A percentile compares a stretch with the other conserved stretches of the same genome.
Conservation (phyloP, 768 basidiomycete species). For the Tricholoma sp. region DNA sequence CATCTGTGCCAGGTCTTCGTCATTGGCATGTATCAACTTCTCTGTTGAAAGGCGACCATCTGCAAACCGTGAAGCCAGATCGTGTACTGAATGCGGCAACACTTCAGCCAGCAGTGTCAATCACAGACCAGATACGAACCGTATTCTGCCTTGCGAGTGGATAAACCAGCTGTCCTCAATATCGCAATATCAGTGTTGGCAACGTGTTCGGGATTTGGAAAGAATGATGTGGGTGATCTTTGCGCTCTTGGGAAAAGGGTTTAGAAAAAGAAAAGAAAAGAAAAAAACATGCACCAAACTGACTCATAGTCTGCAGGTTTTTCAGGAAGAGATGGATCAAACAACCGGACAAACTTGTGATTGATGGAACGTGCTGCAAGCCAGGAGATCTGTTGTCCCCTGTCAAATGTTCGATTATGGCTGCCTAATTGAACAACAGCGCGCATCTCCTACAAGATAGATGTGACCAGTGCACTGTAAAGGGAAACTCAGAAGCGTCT, state of each 20-base stretch:
- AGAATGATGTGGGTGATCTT: slow-evolving; percentile 34
- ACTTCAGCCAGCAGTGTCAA: background rate
- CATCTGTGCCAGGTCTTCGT: slow-evolving; percentile 73
- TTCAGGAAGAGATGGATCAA: slow-evolving; percentile 70
- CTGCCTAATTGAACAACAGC: background rate
- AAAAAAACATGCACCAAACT: slow-evolving; percentile 5
- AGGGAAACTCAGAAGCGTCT: background rate
- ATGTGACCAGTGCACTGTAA: slow-evolving; percentile 59
- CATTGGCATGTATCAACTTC: slow-evolving; percentile 63
- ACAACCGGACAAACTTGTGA: slow-evolving; percentile 75
- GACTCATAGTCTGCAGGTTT: slow-evolving; percentile 48
- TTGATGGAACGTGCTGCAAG: slow-evolving; percentile 79
- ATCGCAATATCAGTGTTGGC: slow-evolving; percentile 49
- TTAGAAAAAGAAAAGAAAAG: slow-evolving; percentile 2
- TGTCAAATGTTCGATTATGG: slow-evolving; percentile 16
- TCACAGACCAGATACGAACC: slow-evolving; percentile 36
- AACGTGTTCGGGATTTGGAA: slow-evolving; percentile 72
- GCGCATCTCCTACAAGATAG: slow-evolving; percentile 54
- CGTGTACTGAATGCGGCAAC: slow-evolving; percentile 47
- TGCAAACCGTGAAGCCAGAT: slow-evolving; percentile 74
- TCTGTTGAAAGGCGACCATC: slow-evolving; percentile 75
- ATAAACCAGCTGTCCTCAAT: slow-evolving; percentile 72
- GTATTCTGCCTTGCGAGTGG: slow-evolving; percentile 87
- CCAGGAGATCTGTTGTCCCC: slow-evolving; percentile 84
- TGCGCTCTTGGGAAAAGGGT: slow-evolving; percentile 12